Conservation (phyloP, 169 alveolate species). For the Eimeria tenella region DNA sequence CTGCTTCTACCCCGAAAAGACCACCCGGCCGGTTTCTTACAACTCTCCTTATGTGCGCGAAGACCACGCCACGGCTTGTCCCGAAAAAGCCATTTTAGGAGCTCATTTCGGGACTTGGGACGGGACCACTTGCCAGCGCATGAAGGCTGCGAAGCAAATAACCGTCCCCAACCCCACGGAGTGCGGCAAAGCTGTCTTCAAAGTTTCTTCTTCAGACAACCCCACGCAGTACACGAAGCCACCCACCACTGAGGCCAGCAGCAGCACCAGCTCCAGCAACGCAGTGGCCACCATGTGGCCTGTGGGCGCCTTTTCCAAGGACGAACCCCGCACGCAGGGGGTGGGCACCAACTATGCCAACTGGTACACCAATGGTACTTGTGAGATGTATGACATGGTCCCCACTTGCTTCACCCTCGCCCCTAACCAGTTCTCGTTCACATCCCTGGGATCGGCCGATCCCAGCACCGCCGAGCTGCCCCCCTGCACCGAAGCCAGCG, state of each 20-base stretch:
- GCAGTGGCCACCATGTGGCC: slow-evolving; percentile 51
- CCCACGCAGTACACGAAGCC: slow-evolving; percentile 66
- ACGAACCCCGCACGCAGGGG: slow-evolving; percentile 69
- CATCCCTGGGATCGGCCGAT: slow-evolving; percentile 36
- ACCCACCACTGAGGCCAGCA: slow-evolving; percentile 8
- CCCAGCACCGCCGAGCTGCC: slow-evolving; percentile 63
- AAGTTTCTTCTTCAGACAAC: slow-evolving; percentile 41
- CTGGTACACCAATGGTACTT: slow-evolving; percentile 37
- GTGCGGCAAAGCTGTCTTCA: slow-evolving; percentile 41
- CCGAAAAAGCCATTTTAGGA: slow-evolving; percentile 27
- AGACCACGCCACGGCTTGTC: slow-evolving; percentile 70
- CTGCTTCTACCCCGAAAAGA: slow-evolving; percentile 59
- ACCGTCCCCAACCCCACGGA: slow-evolving; percentile 19
- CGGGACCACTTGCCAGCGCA: slow-evolving; percentile 37
- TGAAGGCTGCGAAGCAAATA: slow-evolving; percentile 10
- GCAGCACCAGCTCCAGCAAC: neutral
- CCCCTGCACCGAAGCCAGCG: slow-evolving; percentile 46
- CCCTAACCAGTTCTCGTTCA: slow-evolving; percentile 27
- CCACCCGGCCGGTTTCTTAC: neutral
- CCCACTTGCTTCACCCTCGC: slow-evolving; percentile 71
- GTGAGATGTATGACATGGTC: slow-evolving; percentile 75
- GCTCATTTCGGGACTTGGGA: slow-evolving; percentile 77
- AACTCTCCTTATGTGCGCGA: slow-evolving; percentile 66
- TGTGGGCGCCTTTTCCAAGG: slow-evolving; percentile 53
- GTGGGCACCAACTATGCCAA: slow-evolving; percentile 73